These are phyloP conservation scores for Poteriospumella lacustris DNA, from an alignment of 108 stramenopile genomes.

Conservation along the genomic window DNA sequence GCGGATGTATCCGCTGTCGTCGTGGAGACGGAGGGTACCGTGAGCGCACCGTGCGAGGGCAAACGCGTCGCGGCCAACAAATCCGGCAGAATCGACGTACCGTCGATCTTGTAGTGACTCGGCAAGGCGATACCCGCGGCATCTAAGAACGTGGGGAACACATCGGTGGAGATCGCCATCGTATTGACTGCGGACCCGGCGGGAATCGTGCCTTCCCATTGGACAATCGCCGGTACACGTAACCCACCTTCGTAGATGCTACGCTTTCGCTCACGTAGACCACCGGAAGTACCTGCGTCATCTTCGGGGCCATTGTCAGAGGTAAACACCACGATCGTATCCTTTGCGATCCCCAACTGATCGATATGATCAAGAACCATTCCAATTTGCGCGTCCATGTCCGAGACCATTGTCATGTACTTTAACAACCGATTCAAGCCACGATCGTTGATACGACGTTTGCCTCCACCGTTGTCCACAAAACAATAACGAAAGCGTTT, in stretches of 20 bases:
- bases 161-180: neutral
- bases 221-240: neutral
- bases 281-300: neutral
- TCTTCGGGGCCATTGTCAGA: constrained; percentile 22
- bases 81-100: neutral
- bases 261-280: neutral
- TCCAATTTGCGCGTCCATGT: constrained; percentile 9
- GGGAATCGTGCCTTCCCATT: constrained; percentile 2
- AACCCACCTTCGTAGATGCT: constrained; percentile 1
- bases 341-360: neutral
- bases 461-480: neutral
- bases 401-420: neutral
- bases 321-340: neutral
- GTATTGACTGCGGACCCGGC: neutral
- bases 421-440: neutral
- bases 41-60: neutral
- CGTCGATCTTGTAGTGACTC: neutral
- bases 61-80: too few relatives aligned
- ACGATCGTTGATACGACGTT: neutral
- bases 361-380: neutral
- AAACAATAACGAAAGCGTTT: too few relatives aligned
- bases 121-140: neutral
- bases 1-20: neutral
- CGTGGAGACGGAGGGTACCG: neutral
- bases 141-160: neutral